Percentiles rank a stretch among this genome's conserved stretches.
Evolutionary conservation across 2,329 filamentous ascomycete genomes (phyloP).

Genomic region (Exophiala oligosperma): DNA sequence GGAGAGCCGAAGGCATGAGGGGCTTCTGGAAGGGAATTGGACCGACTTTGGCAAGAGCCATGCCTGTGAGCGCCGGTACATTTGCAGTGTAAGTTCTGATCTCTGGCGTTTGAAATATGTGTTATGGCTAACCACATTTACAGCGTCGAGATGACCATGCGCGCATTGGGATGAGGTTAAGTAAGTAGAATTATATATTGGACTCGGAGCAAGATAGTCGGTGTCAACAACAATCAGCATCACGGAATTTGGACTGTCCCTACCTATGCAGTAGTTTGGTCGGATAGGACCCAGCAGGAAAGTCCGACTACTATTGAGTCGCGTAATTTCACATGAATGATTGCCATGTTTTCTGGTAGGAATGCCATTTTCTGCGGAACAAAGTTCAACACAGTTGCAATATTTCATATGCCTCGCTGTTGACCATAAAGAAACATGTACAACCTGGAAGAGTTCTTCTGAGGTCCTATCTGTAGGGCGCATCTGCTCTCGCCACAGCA

Average conservation of each 20-base stretch:
- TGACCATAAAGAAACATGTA: constrained; percentile 18
- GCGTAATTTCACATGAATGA: background rate
- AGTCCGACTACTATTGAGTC: too few relatives aligned
- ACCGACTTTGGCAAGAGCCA: constrained; percentile 86
- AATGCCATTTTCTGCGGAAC: background rate
- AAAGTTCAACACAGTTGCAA: background rate
- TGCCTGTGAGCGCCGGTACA: constrained; percentile 97
- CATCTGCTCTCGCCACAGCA: constrained; percentile 86
- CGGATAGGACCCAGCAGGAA: too few relatives aligned
- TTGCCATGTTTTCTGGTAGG: background rate
- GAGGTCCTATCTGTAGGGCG: constrained; percentile 73
- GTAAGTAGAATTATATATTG: background rate
- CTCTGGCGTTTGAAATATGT: too few relatives aligned
- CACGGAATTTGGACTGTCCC: too few relatives aligned
- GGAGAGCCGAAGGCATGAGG: constrained; percentile 68
- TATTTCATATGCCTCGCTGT: background rate
- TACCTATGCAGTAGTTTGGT: too few relatives aligned
- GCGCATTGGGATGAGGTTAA: constrained; percentile 41
- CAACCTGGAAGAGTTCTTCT: constrained; percentile 4
- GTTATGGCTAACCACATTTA: background rate
- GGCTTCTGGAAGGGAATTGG: constrained; percentile 96
- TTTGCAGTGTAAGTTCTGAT: constrained; percentile 67
- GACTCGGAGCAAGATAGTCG: background rate
- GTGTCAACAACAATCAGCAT: background rate
- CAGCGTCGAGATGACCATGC: constrained; percentile 50